phyloP scores from a whole-genome alignment of 257 asterid genomes.

The Primulina tabacum region DNA sequence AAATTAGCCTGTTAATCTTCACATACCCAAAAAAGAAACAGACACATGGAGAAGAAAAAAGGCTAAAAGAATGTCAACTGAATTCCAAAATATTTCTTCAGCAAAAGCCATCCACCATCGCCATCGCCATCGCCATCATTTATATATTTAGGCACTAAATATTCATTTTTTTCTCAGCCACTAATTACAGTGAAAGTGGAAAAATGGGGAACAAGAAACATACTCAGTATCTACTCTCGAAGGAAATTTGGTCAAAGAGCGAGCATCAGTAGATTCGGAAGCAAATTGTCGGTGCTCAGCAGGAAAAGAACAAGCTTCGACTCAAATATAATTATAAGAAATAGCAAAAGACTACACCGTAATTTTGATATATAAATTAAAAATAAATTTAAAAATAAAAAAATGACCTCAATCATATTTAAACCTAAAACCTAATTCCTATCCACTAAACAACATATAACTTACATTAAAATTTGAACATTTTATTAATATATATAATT shows the following conservation, averaged over 20 bases:
- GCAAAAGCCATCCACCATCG: slow-evolving; percentile 3
- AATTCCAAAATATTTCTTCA: slow-evolving; percentile 16
- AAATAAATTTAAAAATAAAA: no score
- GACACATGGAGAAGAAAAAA: background rate
- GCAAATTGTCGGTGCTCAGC: slow-evolving; percentile 19
- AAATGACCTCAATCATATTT: no score
- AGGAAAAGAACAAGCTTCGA: background rate
- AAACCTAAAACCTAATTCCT: no score
- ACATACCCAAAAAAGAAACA: background rate
- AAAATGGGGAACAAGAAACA: slow-evolving; percentile 26
- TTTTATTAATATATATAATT: no score
- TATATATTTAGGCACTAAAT: background rate
- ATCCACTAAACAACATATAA: no score
- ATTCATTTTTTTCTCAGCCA: background rate
- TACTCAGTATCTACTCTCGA: slow-evolving; percentile 18
- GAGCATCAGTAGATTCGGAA: background rate
- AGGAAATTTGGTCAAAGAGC: slow-evolving; percentile 1
- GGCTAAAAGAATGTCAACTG: background rate
- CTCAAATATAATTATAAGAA: no score
- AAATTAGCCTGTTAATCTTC: slow-evolving; percentile 5
- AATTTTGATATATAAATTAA: no score
- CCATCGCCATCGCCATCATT: background rate
- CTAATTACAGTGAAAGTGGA: background rate
- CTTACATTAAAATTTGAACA: no score
- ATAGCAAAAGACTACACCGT: no score